phyloP scores from a whole-genome alignment of 1,139 yeast genomes.

The Suhomyces bokatorum region DNA sequence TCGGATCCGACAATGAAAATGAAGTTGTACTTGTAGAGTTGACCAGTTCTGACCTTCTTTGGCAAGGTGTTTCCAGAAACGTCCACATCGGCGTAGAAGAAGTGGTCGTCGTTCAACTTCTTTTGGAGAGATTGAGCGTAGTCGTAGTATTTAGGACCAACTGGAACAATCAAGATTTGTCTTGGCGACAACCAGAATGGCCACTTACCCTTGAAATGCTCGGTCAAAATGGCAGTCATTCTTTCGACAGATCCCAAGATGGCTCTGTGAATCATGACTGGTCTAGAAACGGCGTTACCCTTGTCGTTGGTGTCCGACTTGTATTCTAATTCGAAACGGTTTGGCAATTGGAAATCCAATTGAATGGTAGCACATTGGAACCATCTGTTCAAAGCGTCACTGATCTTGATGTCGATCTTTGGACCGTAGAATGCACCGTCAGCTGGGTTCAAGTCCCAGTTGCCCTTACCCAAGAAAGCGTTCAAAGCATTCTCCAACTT shows the following conservation, averaged over 20 bases:
- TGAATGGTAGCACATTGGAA: conserved; percentile 98
- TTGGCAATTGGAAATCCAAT: conserved; percentile 95
- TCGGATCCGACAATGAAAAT: conserved; percentile 95
- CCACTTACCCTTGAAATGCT: conserved; percentile 98
- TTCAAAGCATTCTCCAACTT: conserved; percentile 75
- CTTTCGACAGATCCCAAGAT: conserved; percentile 96
- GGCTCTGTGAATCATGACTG: conserved; percentile 99
- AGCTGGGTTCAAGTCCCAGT: conserved; percentile 91
- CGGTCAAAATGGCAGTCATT: conserved; percentile 96
- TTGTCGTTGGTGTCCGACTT: conserved; percentile 67
- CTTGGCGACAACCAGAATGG: conserved; percentile 99
- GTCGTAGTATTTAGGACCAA: conserved; percentile 86
- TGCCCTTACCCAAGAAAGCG: conserved; percentile 65
- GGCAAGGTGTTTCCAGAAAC: conserved; percentile 91
- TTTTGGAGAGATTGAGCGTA: conserved; percentile 82
- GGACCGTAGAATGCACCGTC: conserved; percentile 99
- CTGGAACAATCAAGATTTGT: conserved; percentile 92
- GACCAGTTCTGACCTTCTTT: conserved; percentile 96
- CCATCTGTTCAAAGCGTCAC: conserved; percentile 91
- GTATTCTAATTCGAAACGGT: conserved; percentile 84
- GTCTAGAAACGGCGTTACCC: conserved; percentile 51
- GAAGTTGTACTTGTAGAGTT: conserved; percentile 87
- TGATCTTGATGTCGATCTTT: conserved; percentile 90
- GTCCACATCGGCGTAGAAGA: conserved; percentile 90
- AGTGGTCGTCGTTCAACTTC: conserved; percentile 58